Evolutionary conservation across 164 flowering plant genomes (phyloP), one percentile per base, ranked within the genome.

Genomic region (Cinnamomum chago): DNA sequence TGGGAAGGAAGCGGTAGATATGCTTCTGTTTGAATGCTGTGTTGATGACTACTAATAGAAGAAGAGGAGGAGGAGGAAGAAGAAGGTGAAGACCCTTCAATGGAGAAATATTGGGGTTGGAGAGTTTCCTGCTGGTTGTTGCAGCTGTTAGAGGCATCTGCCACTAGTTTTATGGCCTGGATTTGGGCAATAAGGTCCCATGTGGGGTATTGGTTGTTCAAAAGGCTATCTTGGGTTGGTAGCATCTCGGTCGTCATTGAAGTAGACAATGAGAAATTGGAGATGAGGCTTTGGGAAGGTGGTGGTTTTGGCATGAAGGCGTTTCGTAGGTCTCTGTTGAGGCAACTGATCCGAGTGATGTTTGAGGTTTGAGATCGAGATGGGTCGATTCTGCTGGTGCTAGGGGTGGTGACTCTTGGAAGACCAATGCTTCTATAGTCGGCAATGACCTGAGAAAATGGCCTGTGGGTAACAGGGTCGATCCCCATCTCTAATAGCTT

Each of bases 401-500:
- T 60, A 58, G 18, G 14, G 52, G 55, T 64, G 65, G 11, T 4
- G 12, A 81, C 58, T 35, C 84, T 86, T 0, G 82, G 82, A 68
- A 86, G 77, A 17, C 89, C 86, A 13, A 94, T 90, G 86, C 72
- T 90, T 62, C 86, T 92, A 68, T 92, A 94, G 27, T 90, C 97
- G 0, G 88, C 85, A 1, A 92, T 81, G 79, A 94, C 82, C 69
- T 94, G 93, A 62, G 97, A 92, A 80, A 92, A 86, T 24, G 98
- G 97, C 76, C 80, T 90, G 73, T 94, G 98, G 4, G 98, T 94
- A 30, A 94, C 90, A 0, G 89, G 98, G 68, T 94, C 95, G 12
- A 94, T 92, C n/a, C 97, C 97, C 91, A 85, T 90, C 28, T 88
- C 88, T 0, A 77, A 33, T 2, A 94, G 93, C 87, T 89, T 90